Base-by-base conservation (phyloP, 2,329 filamentous ascomycete genomes). In the Shiraia bambusicola region DNA sequence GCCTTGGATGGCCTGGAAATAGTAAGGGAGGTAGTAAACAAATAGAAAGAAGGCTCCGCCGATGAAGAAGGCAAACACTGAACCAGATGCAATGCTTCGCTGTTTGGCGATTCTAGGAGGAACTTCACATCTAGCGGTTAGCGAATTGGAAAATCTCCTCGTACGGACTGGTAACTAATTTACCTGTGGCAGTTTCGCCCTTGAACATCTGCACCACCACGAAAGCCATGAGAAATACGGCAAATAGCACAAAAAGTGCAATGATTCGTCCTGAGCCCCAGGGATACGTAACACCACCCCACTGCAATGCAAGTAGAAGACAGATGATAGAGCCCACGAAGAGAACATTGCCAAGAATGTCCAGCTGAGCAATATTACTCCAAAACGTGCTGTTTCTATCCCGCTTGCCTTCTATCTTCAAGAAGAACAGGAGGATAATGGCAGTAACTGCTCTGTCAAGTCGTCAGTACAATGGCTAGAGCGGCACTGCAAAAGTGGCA, bases 221-320 rank as follows among this genome's bases (percentile, higher is more conserved):
- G 25, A 59, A 53, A 42, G 78, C 77, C 3, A 63, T 40, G 25
- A 76, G 58, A 22, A 72, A 58, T 0, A 72, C 44, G 0, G 75
- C 61, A 1, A 66, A 75, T 10, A 72, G 49, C 11, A 74, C 66
- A 56, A 76, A 79, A 2, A 76, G 59, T 0, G 66, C 68, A 31
- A 82, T 78, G 16, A 71, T 69, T 0, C 65, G 56, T 0, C 64
- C 69, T 2, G 65, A 69, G 34, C 65, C 54, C 79, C 79, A 83
- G 1, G 60, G 29, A 34, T 67, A 59, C 7, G 58, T 56, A 1
- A 60, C 39, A 4, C 66, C 66, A 2, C 73, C 75, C 65, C 69
- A 76, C 49, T 78, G 73, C 6, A 79, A 59, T 0, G 72, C 72
- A 6, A 77, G 63, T 8, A 77, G 50, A 16, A 74, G 65, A 55